These are phyloP conservation scores for Scenedesmus sp. DNA, from an alignment of 163 green algal genomes.

Conservation along the genomic window DNA sequence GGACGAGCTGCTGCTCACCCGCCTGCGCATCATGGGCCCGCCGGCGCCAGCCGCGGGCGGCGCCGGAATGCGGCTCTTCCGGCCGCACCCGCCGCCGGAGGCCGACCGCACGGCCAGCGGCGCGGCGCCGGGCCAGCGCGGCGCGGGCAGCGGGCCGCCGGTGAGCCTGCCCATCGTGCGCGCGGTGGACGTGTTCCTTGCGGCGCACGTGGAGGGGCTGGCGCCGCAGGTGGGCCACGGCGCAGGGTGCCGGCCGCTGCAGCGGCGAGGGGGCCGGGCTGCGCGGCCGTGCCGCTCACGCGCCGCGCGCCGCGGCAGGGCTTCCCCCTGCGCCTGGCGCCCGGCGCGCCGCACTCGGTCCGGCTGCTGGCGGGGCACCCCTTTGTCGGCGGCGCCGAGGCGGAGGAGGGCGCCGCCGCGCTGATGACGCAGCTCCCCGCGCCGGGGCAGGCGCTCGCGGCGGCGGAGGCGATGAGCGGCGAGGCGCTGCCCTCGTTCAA, in stretches of 20 bases:
- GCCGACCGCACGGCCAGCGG: background rate
- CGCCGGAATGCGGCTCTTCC: slow-evolving; percentile 42
- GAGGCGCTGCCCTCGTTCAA: slow-evolving; percentile 58
- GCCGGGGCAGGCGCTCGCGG: slow-evolving; percentile 4
- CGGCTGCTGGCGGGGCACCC: slow-evolving; percentile 59
- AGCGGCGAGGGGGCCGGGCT: background rate
- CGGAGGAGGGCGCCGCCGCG: background rate
- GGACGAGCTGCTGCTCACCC: slow-evolving; percentile 44
- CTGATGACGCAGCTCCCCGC: slow-evolving; percentile 19
- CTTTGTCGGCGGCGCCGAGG: slow-evolving; percentile 36
- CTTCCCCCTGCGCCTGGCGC: slow-evolving; percentile 56
- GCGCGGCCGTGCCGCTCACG: background rate
- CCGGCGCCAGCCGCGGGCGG: background rate
- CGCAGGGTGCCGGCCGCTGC: background rate
- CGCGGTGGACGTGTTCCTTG: slow-evolving; percentile 41
- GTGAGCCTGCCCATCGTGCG: slow-evolving; percentile 7
- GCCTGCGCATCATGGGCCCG: slow-evolving; percentile 56
- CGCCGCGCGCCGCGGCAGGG: slow-evolving; percentile 16
- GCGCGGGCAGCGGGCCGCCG: background rate
- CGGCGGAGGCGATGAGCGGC: slow-evolving; percentile 54
- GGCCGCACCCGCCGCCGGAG: background rate
- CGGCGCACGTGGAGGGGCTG: slow-evolving; percentile 40
- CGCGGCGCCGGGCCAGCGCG: slow-evolving; percentile 1
- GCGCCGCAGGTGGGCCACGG: slow-evolving; percentile 34
- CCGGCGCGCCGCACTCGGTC: slow-evolving; percentile 63